Base-by-base conservation (phyloP, 2,329 filamentous ascomycete genomes). In the Fusarium sp. region DNA sequence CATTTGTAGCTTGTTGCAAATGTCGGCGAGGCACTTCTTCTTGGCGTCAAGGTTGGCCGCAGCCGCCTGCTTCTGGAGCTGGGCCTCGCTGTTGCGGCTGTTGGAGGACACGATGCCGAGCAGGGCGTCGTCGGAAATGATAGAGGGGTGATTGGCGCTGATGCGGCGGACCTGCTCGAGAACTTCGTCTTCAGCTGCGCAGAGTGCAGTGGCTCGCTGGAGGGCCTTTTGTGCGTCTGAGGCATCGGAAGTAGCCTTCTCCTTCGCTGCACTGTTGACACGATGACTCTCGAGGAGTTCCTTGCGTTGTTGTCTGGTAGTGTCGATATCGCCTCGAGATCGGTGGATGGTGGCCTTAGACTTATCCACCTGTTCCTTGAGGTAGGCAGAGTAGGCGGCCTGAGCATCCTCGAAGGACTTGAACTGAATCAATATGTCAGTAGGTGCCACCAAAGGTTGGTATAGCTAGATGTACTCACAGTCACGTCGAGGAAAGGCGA, bases 31-130 rank as follows among this genome's bases (percentile, higher is more conserved):
- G 13, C 33, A 10, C 0, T 6, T 7, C 13, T 33, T 6, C n/a
- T 44, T 43, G 1, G 17, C 20, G 1, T 11, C 15, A 0, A 58
- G 6, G 0, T 2, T 2, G 1, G 2, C 17, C 2, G 27, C 14
- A 0, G 46, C 52, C 0, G 45, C 2, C 19, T 27, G 22, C 13
- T 43, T 33, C n/a, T 14, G 4, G 1, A 15, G 17, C 6, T 22
- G n/a, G 4, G 25, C 20, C 2, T 44, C 33, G 3, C n/a, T 33
- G 2, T 33, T 23, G 0, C 32, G 17, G 6, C 15, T 7, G 3
- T n/a, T 22, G 20, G 25, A 23, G 13, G n/a, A 14, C 1, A 30
- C 23, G 2, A 32, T 10, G 4, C 14, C 4, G 2, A 14, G 14
- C 0, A 44, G 8, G 0, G 3, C n/a, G 2, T 52, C 53, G 3